Percentiles rank a stretch among this genome's conserved stretches.
Evolutionary conservation across 2,329 filamentous ascomycete genomes (phyloP).

Genomic region (Periconia digitata): DNA sequence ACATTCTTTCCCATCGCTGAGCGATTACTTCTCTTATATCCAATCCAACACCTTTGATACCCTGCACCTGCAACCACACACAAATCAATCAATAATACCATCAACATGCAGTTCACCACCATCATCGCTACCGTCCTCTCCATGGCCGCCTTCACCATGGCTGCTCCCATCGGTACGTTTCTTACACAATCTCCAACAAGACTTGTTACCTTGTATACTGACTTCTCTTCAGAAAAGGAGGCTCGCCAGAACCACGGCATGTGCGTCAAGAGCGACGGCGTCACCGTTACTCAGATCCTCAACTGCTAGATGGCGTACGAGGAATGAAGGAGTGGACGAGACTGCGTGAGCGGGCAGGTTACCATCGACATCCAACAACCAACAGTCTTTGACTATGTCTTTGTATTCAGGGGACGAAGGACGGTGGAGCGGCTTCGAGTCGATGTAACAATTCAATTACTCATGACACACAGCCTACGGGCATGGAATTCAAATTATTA

Average conservation of each 20-base stretch:
- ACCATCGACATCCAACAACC: neutral
- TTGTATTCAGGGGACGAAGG: neutral
- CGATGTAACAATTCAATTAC: neutral
- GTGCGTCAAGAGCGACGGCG: slow-evolving; percentile 30
- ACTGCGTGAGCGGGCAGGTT: neutral
- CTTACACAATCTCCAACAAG: neutral
- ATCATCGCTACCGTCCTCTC: slow-evolving; percentile 36
- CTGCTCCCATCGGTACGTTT: slow-evolving; percentile 26
- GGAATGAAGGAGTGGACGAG: neutral
- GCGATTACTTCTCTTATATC: slow-evolving; percentile 30
- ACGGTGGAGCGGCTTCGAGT: neutral
- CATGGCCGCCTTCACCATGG: slow-evolving; percentile 37
- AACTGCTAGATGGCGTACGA: slow-evolving; percentile 20
- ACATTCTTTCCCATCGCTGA: slow-evolving; percentile 38
- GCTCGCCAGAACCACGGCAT: slow-evolving; percentile 41
- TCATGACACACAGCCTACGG: neutral
- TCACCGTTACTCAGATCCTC: slow-evolving; percentile 22
- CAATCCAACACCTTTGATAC: slow-evolving; percentile 5
- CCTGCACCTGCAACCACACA: neutral
- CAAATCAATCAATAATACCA: slow-evolving; percentile 8
- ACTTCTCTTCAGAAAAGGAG: slow-evolving; percentile 21
- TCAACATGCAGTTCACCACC: slow-evolving; percentile 40
- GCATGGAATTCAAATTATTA: neutral
- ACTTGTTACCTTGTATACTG: slow-evolving; percentile 3
- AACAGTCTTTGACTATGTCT: neutral